Evolutionary conservation across 2,329 filamentous ascomycete species (phyloP).

Genomic region (Alternaria arborescens): DNA sequence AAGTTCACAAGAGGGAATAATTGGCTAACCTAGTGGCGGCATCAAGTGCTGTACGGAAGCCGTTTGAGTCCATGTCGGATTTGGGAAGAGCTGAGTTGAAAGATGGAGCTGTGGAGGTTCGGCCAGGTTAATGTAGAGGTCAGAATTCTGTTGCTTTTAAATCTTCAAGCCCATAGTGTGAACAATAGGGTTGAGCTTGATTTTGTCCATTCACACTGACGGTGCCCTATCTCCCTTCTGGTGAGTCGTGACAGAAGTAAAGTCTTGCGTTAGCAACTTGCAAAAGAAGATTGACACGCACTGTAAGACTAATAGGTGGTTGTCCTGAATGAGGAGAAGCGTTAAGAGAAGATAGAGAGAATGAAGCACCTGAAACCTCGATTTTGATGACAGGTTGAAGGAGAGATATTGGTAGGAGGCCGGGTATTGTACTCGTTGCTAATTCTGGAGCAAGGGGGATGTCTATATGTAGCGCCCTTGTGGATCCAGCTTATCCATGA

Average conservation of each 20-base stretch:
- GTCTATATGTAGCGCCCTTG: constrained; percentile 78
- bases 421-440: not conserved
- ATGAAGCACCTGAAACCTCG: not conserved
- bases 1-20: not conserved
- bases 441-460: not conserved
- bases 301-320: not conserved
- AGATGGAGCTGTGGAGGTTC: not conserved
- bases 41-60: not conserved
- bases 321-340: not conserved
- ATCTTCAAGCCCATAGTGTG: no score
- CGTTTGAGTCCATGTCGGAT: not conserved
- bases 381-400: not conserved
- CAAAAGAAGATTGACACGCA: not conserved
- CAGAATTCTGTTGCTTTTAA: no score
- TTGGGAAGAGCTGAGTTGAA: not conserved
- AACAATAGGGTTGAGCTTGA: no score
- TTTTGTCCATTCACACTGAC: no score
- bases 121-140: not conserved
- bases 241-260: no score
- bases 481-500: constrained; percentile 82
- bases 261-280: not conserved
- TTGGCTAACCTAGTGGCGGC: not conserved
- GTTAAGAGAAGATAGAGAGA: not conserved
- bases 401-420: not conserved
- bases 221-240: no score